These are phyloP conservation scores for Populus davidiana DNA, from an alignment of 345 rosid genomes.

Conservation along the genomic window DNA sequence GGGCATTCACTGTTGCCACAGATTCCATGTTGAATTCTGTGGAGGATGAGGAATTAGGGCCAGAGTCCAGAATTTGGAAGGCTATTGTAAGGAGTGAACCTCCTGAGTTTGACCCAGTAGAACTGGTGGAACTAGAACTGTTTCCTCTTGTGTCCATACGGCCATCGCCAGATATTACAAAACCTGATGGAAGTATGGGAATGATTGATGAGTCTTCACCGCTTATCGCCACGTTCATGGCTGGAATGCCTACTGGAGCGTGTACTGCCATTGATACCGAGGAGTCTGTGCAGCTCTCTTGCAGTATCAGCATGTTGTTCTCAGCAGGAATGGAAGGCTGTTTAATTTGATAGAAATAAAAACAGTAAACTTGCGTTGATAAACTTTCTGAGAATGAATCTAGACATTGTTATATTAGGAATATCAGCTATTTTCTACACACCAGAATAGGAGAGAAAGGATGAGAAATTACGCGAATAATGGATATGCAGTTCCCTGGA, in stretches of 20 bases:
- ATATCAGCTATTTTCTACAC: neutral
- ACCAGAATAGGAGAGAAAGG: neutral
- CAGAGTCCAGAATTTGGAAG: constrained; percentile 52
- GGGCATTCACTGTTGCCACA: constrained; percentile 45
- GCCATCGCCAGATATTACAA: constrained; percentile 52
- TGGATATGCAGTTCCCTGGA: constrained; percentile 46
- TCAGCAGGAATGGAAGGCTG: constrained; percentile 30
- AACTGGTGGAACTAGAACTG: constrained; percentile 12
- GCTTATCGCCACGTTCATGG: constrained; percentile 29
- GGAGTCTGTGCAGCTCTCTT: constrained; percentile 53
- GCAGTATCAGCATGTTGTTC: constrained; percentile 47
- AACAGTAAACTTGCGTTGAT: neutral
- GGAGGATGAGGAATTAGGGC: constrained; percentile 17
- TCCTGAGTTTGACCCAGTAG: constrained; percentile 1
- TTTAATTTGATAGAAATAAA: neutral
- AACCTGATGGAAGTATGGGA: constrained; percentile 74
- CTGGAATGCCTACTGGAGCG: constrained; percentile 48
- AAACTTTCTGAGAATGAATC: neutral
- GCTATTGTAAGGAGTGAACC: constrained; percentile 61
- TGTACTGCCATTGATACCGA: constrained; percentile 52
- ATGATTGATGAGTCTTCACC: constrained; percentile 35
- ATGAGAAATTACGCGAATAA: constrained; percentile 41
- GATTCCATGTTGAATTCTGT: constrained; percentile 34
- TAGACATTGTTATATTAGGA: neutral
- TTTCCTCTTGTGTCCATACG: neutral